These are phyloP conservation scores for Calendula officinalis DNA, from an alignment of 129 eudicot genomes.

Conservation along the genomic window DNA sequence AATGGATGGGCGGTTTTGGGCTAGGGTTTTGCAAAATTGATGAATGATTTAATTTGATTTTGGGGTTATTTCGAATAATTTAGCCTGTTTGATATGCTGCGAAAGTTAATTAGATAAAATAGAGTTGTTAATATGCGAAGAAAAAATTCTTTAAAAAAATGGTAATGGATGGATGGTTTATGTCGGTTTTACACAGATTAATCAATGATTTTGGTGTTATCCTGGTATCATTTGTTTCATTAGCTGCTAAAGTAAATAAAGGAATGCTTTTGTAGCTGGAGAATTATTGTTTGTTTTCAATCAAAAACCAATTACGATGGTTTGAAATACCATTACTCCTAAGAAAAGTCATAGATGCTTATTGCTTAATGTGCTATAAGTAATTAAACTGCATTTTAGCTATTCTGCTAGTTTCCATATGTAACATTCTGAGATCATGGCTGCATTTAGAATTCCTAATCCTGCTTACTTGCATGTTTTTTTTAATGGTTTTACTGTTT, in stretches of 20 bases:
- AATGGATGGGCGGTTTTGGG: constrained; percentile 9
- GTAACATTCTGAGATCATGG: background rate
- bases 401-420: background rate
- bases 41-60: constrained; percentile 14
- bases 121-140: too few relatives aligned
- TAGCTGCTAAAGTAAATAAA: background rate
- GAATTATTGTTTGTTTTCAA: too few relatives aligned
- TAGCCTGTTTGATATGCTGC: background rate
- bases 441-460: background rate
- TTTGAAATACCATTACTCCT: background rate
- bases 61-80: constrained; percentile 7
- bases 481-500: background rate
- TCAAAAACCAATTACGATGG: background rate
- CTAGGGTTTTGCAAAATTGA: constrained; percentile 18
- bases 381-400: background rate
- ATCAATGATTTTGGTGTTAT: too few relatives aligned
- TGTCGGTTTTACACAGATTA: too few relatives aligned
- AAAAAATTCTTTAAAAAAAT: too few relatives aligned
- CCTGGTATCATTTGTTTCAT: background rate
- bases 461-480: background rate
- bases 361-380: background rate
- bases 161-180: too few relatives aligned
- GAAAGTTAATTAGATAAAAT: too few relatives aligned
- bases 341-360: background rate
- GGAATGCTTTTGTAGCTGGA: too few relatives aligned